These are phyloP conservation scores for Lactarius quietus DNA, from an alignment of 768 basidiomycete species.

Conservation along the genomic window DNA sequence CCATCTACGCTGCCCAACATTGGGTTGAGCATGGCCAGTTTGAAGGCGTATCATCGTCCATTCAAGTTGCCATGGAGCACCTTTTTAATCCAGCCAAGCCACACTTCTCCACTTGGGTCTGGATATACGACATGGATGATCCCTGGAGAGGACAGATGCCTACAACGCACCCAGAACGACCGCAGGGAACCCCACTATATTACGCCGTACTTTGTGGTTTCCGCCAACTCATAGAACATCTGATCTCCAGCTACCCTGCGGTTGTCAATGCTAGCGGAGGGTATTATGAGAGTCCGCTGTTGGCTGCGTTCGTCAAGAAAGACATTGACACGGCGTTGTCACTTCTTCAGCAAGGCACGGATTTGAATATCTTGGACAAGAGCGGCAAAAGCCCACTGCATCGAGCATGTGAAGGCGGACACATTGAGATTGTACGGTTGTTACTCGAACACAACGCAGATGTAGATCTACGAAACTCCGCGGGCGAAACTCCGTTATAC, in stretches of 20 bases:
- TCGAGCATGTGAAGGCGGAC: not conserved
- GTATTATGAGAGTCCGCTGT: not conserved
- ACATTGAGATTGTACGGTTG: not conserved
- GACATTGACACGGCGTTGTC: not conserved
- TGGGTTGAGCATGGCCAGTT: conserved; percentile 1
- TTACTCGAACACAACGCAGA: conserved; percentile 5
- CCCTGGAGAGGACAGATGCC: not conserved
- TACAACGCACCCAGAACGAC: not conserved
- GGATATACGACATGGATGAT: not conserved
- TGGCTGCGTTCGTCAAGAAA: not conserved
- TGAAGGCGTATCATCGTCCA: not conserved
- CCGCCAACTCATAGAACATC: not conserved
- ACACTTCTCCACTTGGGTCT: not conserved
- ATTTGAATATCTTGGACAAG: not conserved
- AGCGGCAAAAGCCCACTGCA: not conserved
- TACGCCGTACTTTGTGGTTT: not conserved
- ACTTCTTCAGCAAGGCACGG: not conserved
- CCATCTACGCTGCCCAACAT: not conserved
- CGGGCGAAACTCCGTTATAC: too few species aligned
- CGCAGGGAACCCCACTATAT: not conserved
- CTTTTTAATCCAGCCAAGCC: not conserved
- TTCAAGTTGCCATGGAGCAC: not conserved
- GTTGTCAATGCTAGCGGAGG: not conserved
- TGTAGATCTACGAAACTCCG: not conserved
- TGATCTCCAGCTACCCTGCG: not conserved